Evolutionary conservation across 257 asterid species (phyloP), one percentile per base, ranked within the genome.

Genomic region (Eucommia ulmoides): DNA sequence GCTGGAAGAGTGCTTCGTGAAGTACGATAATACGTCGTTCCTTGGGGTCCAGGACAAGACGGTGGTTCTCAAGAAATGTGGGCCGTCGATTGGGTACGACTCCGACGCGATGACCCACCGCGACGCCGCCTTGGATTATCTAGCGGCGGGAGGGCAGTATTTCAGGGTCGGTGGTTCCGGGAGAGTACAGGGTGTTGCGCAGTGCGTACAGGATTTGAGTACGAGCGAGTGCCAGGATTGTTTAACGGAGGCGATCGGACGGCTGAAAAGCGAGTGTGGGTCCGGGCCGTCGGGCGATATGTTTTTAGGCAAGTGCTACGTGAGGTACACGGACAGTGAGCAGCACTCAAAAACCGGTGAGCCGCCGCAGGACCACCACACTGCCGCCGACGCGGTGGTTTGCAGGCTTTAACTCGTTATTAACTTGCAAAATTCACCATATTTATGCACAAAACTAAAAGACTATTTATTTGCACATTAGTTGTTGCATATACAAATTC

Each of bases 231-330:
- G 98, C 64, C 86, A 80, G 52, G 92, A 85, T 68, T 89, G 98
- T 45, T 29, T 85, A 20, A 26, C 82, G 33, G 94, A 74, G 35
- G 96, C 96, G 15, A 75, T 75, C 69, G 69, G 67, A 70, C 88
- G 89, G 72, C 47, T 89, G 65, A 75, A 38, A 50, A 63, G 47
- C 22, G 77, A 70, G 77, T 89, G 98, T 60, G 92, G 79, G 20
- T 53, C 78, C 20, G 61, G 94, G 0, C 33, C 81, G 0, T 80
- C 82, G 84, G 98, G 94, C 33, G 92, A 89, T 33, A 70, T 83
- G 93, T 89, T 76, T 67, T 50, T 78, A 55, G 82, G 63, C 0
- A 89, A 89, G 58, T 89, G 98, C 85, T 85, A 89, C 70, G 96
- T 93, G 70, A 74, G 96, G 29, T 85, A 56, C 56, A 69, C 93